Conservation (phyloP, 352 stramenopile genomes). For the Globisporangium perplexum region DNA sequence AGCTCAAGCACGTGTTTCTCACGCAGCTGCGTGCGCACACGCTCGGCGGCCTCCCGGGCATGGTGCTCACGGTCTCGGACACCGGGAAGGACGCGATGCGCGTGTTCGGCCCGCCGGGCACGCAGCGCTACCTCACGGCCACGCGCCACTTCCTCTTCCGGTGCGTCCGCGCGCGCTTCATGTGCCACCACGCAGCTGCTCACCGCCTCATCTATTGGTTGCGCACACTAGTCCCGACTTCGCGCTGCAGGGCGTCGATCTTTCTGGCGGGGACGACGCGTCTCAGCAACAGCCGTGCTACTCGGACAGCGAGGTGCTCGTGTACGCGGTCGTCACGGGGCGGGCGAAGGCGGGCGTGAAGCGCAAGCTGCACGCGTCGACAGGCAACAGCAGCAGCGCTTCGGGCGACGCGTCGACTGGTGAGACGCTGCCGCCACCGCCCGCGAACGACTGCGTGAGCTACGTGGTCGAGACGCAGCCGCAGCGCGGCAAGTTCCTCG, state of each 20-base stretch:
- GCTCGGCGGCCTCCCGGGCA: constrained; percentile 79
- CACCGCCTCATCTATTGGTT: neutral
- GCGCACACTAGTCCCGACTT: constrained; percentile 29
- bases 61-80: constrained; percentile 88
- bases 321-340: constrained; percentile 34
- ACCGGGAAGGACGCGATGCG: constrained; percentile 69
- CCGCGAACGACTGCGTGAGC: constrained; percentile 40
- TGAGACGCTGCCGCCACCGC: neutral
- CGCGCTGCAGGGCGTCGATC: constrained; percentile 38
- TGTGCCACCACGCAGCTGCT: neutral
- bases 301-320: constrained; percentile 50
- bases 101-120: constrained; percentile 67
- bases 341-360: constrained; percentile 35
- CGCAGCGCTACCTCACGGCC: constrained; percentile 57
- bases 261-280: too few relatives aligned
- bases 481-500: constrained; percentile 75
- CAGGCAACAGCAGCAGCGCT: constrained; percentile 6
- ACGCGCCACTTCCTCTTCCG: constrained; percentile 84
- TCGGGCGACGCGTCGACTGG: neutral
- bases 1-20: constrained; percentile 80
- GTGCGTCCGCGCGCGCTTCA: neutral
- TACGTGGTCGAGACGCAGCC: constrained; percentile 73
- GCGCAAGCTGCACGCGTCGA: constrained; percentile 38
- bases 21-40: constrained; percentile 75
- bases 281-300: too few relatives aligned